phyloP scores from a whole-genome alignment of 305 asterid species.

The Solanum hybrid region DNA sequence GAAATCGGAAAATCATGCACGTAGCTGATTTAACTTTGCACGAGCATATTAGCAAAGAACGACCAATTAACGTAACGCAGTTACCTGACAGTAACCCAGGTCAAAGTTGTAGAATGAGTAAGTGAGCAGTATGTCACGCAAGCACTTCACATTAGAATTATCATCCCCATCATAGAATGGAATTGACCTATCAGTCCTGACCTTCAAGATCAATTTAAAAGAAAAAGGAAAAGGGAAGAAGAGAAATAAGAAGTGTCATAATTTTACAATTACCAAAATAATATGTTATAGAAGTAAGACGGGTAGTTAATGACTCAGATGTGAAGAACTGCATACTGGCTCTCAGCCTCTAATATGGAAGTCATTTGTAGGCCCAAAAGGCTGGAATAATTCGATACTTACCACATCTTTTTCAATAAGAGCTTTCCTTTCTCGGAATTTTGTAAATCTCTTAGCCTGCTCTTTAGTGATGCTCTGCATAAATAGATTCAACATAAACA shows the following conservation, averaged over 20 bases:
- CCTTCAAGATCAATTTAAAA: constrained; percentile 34
- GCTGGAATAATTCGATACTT: constrained; percentile 11
- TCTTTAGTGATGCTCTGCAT: constrained; percentile 70
- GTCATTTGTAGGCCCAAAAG: not conserved
- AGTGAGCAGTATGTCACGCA: constrained; percentile 87
- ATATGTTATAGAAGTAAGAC: not conserved
- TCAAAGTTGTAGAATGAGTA: constrained; percentile 99
- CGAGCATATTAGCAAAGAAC: not conserved
- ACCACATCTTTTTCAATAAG: constrained; percentile 99
- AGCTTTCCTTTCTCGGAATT: constrained; percentile 96
- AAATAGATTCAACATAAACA: not conserved
- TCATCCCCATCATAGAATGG: constrained; percentile 95
- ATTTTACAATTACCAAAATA: not conserved
- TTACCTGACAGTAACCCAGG: constrained; percentile 99
- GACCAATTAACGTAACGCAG: constrained; percentile 5
- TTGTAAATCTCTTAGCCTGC: constrained; percentile 87
- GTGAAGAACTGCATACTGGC: constrained; percentile 3
- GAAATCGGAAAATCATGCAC: not conserved
- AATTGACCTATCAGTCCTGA: constrained; percentile 90
- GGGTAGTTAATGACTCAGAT: not conserved
- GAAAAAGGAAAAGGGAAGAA: not conserved
- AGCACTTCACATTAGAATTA: constrained; percentile 75
- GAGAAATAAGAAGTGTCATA: not conserved
- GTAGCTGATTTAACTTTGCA: not conserved
- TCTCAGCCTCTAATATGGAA: constrained; percentile 3